These are phyloP conservation scores for Epichloe glyceriae DNA, from an alignment of 2,329 filamentous ascomycete species.

Conservation along the genomic window DNA sequence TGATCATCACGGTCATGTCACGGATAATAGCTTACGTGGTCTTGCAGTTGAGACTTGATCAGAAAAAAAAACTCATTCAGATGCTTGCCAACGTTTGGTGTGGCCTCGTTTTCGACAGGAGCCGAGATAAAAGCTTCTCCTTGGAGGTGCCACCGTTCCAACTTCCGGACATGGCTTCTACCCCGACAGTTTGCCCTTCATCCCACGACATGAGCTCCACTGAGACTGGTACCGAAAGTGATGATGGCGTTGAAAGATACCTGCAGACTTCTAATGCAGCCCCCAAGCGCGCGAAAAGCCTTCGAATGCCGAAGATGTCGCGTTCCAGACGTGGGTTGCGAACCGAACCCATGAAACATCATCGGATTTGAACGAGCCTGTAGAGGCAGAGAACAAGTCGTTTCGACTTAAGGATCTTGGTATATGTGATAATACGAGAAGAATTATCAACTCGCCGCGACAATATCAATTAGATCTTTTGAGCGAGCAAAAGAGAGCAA, in stretches of 20 bases:
- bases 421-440: conserved; percentile 12
- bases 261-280: not conserved
- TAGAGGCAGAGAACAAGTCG: not conserved
- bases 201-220: not conserved
- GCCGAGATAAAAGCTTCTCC: not conserved
- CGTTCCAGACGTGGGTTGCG: conserved; percentile 7
- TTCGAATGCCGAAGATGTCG: conserved; percentile 5
- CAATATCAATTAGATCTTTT: conserved; percentile 86
- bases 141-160: too few species aligned
- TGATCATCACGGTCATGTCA: too few species aligned
- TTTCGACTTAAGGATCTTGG: not conserved
- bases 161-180: not conserved
- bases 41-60: too few species aligned
- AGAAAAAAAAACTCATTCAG: too few species aligned
- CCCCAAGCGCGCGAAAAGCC: not conserved
- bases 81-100: not conserved
- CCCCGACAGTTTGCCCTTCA: not conserved
- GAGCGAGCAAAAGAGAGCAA: conserved; percentile 76
- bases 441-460: conserved; percentile 63
- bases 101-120: not conserved
- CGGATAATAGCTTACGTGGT: too few species aligned
- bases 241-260: conserved; percentile 4
- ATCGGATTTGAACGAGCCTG: not conserved
- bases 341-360: not conserved
- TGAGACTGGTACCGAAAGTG: conserved; percentile 6